Conservation (phyloP, 805 yeast species). For the Lipomyces kockii region DNA sequence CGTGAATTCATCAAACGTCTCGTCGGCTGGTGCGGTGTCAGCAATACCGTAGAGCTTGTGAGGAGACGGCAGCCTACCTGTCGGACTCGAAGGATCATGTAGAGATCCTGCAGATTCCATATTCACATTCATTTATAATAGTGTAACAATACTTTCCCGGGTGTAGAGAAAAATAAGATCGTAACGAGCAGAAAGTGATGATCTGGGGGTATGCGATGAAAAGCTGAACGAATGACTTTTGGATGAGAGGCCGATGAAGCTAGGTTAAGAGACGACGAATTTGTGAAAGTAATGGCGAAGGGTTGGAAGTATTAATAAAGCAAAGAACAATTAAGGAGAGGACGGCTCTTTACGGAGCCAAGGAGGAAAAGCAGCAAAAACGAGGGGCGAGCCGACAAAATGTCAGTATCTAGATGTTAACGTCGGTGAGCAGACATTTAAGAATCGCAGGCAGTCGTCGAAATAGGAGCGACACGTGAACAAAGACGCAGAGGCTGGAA, state of each 20-base stretch:
- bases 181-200: neutral
- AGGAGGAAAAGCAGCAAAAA: neutral
- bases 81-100: constrained; percentile 1
- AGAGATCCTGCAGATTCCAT: neutral
- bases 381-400: constrained; percentile 2
- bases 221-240: constrained; percentile 2
- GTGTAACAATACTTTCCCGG: neutral
- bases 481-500: neutral
- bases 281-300: neutral
- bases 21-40: neutral
- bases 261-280: neutral
- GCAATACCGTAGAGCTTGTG: neutral
- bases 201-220: neutral
- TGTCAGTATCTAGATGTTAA: constrained; percentile 8
- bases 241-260: neutral
- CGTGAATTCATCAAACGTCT: constrained; percentile 10
- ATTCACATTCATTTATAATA: neutral
- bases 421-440: constrained; percentile 14
- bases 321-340: neutral
- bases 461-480: neutral
- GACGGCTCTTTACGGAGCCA: constrained; percentile 1
- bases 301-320: neutral
- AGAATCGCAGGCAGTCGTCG: neutral
- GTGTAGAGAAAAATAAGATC: neutral
- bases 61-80: neutral